phyloP scores from a whole-genome alignment of 352 stramenopile genomes.

The Phytophthora crassamura region DNA sequence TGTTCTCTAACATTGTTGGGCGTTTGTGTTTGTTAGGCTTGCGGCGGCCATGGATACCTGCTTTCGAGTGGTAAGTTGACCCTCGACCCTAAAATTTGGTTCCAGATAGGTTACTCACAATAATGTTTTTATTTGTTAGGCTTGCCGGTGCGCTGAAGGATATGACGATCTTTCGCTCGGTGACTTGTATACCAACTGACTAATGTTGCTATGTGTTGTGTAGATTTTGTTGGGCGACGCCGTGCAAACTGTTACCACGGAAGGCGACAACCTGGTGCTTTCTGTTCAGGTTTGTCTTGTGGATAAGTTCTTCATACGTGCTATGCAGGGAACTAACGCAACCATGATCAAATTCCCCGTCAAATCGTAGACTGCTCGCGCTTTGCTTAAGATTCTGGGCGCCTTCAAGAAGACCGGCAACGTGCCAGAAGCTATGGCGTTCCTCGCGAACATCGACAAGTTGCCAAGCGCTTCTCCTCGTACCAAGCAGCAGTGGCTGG shows the following conservation, averaged over 20 bases:
- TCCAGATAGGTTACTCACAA: slow-evolving; percentile 8
- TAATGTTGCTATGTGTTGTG: neutral
- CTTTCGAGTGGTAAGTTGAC: slow-evolving; percentile 67
- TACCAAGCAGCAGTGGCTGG: slow-evolving; percentile 46
- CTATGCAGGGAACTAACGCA: neutral
- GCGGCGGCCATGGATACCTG: slow-evolving; percentile 95
- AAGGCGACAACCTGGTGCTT: slow-evolving; percentile 97
- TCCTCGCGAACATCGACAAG: slow-evolving; percentile 55
- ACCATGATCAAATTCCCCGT: neutral
- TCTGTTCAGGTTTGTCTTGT: slow-evolving; percentile 78
- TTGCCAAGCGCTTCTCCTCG: slow-evolving; percentile 27
- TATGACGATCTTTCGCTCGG: neutral
- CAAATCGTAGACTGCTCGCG: slow-evolving; percentile 39
- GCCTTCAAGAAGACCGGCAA: slow-evolving; percentile 35
- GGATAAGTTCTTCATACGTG: neutral
- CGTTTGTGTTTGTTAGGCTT: slow-evolving; percentile 54
- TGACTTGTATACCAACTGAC: neutral
- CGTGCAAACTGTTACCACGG: slow-evolving; percentile 94
- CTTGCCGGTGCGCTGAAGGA: slow-evolving; percentile 27
- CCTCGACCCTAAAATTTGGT: neutral
- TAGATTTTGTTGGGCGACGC: slow-evolving; percentile 89
- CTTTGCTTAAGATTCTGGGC: slow-evolving; percentile 55
- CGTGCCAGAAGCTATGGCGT: slow-evolving; percentile 43
- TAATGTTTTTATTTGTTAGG: slow-evolving; percentile 18
- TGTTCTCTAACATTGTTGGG: neutral